phyloP scores from a whole-genome alignment of 345 rosid genomes.

The Pistacia integerrima region DNA sequence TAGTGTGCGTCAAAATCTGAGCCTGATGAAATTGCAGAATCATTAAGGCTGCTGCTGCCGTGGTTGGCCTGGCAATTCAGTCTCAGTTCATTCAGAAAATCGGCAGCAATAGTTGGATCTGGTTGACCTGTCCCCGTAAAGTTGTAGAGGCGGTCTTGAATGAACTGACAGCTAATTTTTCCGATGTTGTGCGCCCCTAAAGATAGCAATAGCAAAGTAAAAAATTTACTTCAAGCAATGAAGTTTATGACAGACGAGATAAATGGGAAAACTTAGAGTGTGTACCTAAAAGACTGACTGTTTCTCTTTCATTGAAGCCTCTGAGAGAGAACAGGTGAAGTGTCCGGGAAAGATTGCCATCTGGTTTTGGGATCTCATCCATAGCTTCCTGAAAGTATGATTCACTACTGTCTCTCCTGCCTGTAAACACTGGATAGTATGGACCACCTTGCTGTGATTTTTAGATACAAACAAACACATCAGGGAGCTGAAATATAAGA shows the following conservation, averaged over 20 bases:
- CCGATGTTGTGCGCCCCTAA: slow-evolving; percentile 56
- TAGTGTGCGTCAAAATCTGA: slow-evolving; percentile 41
- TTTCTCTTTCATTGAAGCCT: slow-evolving; percentile 50
- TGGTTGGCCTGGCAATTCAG: slow-evolving; percentile 22
- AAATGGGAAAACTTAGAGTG: neutral
- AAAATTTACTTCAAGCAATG: neutral
- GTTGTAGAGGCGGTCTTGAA: slow-evolving; percentile 37
- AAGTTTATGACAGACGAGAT: neutral
- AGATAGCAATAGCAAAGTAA: slow-evolving; percentile 3
- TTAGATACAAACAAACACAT: slow-evolving; percentile 1
- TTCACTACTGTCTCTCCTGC: slow-evolving; percentile 47
- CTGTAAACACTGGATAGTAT: slow-evolving; percentile 54
- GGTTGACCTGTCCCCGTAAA: slow-evolving; percentile 44
- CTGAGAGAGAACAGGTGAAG: slow-evolving; percentile 37
- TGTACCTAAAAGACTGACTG: slow-evolving; percentile 52
- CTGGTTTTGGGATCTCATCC: slow-evolving; percentile 45
- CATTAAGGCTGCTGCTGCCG: neutral
- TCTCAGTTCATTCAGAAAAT: slow-evolving; percentile 41
- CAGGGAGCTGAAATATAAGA: neutral
- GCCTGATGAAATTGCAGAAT: slow-evolving; percentile 36
- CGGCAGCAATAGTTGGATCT: slow-evolving; percentile 38
- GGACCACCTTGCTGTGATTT: slow-evolving; percentile 50
- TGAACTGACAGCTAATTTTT: slow-evolving; percentile 45
- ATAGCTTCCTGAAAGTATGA: slow-evolving; percentile 41
- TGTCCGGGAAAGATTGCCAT: slow-evolving; percentile 29